Evolutionary conservation across 2,329 filamentous ascomycete genomes (phyloP).

Genomic region (Diaporthe longicolla): DNA sequence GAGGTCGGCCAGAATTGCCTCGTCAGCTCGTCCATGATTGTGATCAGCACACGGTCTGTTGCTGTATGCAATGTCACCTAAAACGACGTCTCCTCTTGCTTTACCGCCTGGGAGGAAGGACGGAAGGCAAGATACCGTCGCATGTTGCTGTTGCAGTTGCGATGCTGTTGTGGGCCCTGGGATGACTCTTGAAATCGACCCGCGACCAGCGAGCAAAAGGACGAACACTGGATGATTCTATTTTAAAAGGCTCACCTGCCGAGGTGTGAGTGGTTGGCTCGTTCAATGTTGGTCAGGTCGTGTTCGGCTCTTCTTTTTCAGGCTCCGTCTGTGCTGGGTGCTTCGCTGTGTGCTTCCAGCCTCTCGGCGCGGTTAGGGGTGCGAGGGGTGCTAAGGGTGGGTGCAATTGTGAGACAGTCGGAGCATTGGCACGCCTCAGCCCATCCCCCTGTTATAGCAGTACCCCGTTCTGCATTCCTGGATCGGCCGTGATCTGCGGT

Average conservation of each 20-base stretch:
- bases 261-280: neutral
- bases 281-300: neutral
- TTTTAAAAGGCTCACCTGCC: neutral
- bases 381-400: conserved; percentile 1
- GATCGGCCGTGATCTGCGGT: conserved; percentile 14
- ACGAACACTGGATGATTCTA: conserved; percentile 27
- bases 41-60: conserved; percentile 1
- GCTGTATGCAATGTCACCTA: conserved; percentile 9
- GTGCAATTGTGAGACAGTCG: conserved; percentile 37
- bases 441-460: conserved; percentile 39
- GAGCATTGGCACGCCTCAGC: conserved; percentile 34
- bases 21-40: neutral
- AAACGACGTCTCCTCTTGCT: conserved; percentile 6
- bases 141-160: conserved; percentile 28
- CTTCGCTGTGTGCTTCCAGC: neutral
- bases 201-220: conserved; percentile 24
- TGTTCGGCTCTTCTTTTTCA: neutral
- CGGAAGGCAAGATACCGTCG: conserved; percentile 6
- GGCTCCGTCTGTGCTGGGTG: no score
- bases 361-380: conserved; percentile 18
- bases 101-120: neutral
- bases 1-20: neutral
- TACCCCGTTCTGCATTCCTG: conserved; percentile 6
- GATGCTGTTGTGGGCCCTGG: conserved; percentile 8
- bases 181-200: conserved; percentile 27